These are phyloP conservation scores for Guyanaporus albipodus DNA, from an alignment of 768 basidiomycete species.

Conservation along the genomic window DNA sequence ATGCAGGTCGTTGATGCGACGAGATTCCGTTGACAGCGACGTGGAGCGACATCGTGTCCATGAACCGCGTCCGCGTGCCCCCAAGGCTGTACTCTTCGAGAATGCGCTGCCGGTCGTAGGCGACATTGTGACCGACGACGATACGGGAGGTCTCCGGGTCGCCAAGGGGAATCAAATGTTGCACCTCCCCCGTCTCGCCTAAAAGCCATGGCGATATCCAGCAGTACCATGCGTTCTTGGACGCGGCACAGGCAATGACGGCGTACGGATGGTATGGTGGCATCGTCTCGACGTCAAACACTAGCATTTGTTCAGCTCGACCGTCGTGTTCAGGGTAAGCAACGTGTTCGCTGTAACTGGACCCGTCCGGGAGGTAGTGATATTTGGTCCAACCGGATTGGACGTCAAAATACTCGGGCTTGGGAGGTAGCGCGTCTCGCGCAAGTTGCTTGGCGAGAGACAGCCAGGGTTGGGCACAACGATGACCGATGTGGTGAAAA, in stretches of 20 bases:
- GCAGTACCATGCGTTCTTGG: constrained; percentile 84
- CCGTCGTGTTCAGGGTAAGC: constrained; percentile 61
- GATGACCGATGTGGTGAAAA: constrained; percentile 74
- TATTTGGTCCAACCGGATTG: constrained; percentile 92
- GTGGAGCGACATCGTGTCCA: constrained; percentile 95
- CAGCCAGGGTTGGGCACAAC: constrained; percentile 74
- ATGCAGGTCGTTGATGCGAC: constrained; percentile 89
- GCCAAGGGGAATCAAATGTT: constrained; percentile 76
- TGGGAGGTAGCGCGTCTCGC: constrained; percentile 51
- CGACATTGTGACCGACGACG: constrained; percentile 92
- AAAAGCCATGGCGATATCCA: constrained; percentile 97
- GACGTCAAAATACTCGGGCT: constrained; percentile 49
- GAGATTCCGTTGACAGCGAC: constrained; percentile 93
- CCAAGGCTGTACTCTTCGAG: constrained; percentile 75
- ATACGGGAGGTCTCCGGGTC: constrained; percentile 50
- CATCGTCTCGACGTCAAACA: constrained; percentile 94
- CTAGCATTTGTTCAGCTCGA: constrained; percentile 66
- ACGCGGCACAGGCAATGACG: constrained; percentile 85
- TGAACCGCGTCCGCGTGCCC: constrained; percentile 69
- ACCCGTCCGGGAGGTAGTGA: constrained; percentile 63
- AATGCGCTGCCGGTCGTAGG: constrained; percentile 85
- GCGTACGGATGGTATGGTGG: constrained; percentile 77
- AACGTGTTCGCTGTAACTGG: constrained; percentile 71
- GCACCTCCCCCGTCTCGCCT: constrained; percentile 48
- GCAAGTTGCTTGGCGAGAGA: constrained; percentile 60